Evolutionary conservation across 2,329 filamentous ascomycete genomes (phyloP).

Genomic region (Pestalotiopsis sp.): DNA sequence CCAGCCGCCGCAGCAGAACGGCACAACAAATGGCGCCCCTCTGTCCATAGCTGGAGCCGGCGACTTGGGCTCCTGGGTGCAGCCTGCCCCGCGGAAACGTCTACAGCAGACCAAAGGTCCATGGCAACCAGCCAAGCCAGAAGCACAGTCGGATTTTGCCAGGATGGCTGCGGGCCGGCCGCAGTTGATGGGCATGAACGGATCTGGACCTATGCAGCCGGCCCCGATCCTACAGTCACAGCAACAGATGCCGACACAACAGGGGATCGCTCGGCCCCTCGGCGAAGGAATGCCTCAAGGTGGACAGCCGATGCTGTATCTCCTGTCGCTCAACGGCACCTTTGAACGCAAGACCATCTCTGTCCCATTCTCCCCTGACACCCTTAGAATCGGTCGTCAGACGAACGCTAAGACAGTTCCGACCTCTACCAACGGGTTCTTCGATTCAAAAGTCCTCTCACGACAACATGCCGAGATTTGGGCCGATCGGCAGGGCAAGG

Average conservation of each 20-base stretch:
- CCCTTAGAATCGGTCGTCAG: slow-evolving; percentile 88
- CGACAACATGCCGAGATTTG: slow-evolving; percentile 96
- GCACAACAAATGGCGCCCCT: slow-evolving; percentile 55
- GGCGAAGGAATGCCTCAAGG: slow-evolving; percentile 62
- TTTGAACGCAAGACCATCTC: slow-evolving; percentile 97
- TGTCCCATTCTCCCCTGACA: slow-evolving; percentile 92
- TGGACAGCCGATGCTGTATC: slow-evolving; percentile 76
- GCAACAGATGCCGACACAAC: slow-evolving; percentile 39
- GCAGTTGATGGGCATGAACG: slow-evolving; percentile 42
- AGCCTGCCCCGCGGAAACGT: slow-evolving; percentile 48
- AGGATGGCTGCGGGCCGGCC: slow-evolving; percentile 39
- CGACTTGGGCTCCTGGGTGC: slow-evolving; percentile 53
- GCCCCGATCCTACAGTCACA: slow-evolving; percentile 38
- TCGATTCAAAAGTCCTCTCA: slow-evolving; percentile 96
- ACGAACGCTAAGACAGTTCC: slow-evolving; percentile 96
- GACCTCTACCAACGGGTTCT: slow-evolving; percentile 88
- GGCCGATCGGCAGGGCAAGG: slow-evolving; percentile 78
- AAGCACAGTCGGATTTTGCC: slow-evolving; percentile 47
- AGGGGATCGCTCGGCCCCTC: slow-evolving; percentile 62
- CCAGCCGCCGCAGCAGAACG: slow-evolving; percentile 2
- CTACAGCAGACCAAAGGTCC: slow-evolving; percentile 46
- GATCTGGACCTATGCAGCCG: slow-evolving; percentile 38
- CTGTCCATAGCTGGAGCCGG: slow-evolving; percentile 38
- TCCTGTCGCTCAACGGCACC: slow-evolving; percentile 90
- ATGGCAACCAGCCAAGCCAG: slow-evolving; percentile 50